Evolutionary conservation across 371 early-diverging fungal genomes (phyloP).

Genomic region (Umbelopsis sp.): DNA sequence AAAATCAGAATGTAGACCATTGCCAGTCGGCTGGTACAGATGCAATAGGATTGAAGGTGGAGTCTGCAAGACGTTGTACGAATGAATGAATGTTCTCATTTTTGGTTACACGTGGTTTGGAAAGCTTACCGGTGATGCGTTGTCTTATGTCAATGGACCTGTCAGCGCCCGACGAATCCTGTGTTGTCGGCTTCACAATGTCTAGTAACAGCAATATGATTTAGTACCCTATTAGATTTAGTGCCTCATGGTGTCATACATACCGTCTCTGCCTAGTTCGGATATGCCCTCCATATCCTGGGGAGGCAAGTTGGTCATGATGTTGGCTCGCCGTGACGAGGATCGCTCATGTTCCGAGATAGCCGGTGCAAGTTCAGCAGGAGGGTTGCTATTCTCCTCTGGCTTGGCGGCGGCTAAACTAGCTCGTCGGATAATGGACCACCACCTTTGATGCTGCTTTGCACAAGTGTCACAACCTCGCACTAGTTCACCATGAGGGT

Average conservation of each 20-base stretch:
- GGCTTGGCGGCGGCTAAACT: background rate
- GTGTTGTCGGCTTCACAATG: conserved; percentile 36
- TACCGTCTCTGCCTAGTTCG: conserved; percentile 55
- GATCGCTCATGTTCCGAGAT: conserved; percentile 10
- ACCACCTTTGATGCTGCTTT: conserved; percentile 37
- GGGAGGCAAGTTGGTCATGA: conserved; percentile 50
- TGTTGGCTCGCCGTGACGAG: conserved; percentile 35
- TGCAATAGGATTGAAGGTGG: conserved; percentile 22
- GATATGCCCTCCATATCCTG: conserved; percentile 55
- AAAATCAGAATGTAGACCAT: conserved; percentile 24
- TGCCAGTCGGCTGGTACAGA: conserved; percentile 23
- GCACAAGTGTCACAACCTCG: conserved; percentile 51
- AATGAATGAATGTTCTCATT: background rate
- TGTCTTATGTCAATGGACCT: conserved; percentile 18
- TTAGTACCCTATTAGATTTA: background rate
- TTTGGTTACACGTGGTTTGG: background rate
- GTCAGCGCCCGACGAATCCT: background rate
- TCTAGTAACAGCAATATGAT: conserved; percentile 27
- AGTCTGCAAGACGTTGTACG: background rate
- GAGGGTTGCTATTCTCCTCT: conserved; percentile 2
- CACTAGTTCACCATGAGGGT: conserved; percentile 40
- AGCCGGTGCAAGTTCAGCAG: conserved; percentile 15
- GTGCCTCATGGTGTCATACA: background rate
- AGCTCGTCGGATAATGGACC: conserved; percentile 27
- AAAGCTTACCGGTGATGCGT: conserved; percentile 7